These are phyloP conservation scores for Exophiala mesophila DNA, from an alignment of 2,329 filamentous ascomycete species.

Conservation along the genomic window DNA sequence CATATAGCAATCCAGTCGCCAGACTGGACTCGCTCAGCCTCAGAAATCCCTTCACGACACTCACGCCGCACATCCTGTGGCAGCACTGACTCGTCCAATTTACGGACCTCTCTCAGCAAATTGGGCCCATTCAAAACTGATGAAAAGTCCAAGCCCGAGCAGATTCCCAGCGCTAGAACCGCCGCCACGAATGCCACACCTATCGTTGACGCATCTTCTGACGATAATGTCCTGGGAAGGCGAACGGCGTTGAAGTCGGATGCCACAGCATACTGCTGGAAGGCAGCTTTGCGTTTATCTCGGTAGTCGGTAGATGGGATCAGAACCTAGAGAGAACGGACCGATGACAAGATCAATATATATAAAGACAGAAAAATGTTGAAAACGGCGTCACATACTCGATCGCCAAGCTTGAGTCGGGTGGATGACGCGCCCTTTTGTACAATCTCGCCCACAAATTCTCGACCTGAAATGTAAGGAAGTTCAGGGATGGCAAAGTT, in stretches of 20 bases:
- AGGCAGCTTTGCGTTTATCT: not conserved
- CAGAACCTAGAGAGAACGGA: slow-evolving; percentile 25
- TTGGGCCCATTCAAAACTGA: slow-evolving; percentile 52
- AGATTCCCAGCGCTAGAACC: slow-evolving; percentile 61
- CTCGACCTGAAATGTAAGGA: slow-evolving; percentile 65
- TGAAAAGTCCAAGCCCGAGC: slow-evolving; percentile 63
- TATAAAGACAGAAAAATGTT: not conserved
- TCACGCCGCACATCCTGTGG: slow-evolving; percentile 60
- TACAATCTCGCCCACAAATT: slow-evolving; percentile 63
- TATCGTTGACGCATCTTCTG: slow-evolving; percentile 51
- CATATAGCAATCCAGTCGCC: slow-evolving; percentile 71
- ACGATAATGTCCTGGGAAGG: not conserved
- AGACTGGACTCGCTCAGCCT: slow-evolving; percentile 49
- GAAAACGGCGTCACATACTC: slow-evolving; percentile 27
- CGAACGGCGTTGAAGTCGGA: not conserved
- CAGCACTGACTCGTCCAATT: slow-evolving; percentile 45
- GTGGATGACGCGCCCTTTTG: slow-evolving; percentile 39
- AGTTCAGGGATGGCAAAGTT: slow-evolving; percentile 64
- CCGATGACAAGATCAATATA: not conserved
- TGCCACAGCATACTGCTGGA: slow-evolving; percentile 1
- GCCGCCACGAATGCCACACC: slow-evolving; percentile 70
- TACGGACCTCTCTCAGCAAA: slow-evolving; percentile 49
- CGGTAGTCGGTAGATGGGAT: slow-evolving; percentile 2
- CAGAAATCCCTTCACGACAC: slow-evolving; percentile 53
- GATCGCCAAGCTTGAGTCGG: slow-evolving; percentile 54